Base-by-base conservation (phyloP, 2,329 filamentous ascomycete species). In the Fragosphaeria purpurea region DNA sequence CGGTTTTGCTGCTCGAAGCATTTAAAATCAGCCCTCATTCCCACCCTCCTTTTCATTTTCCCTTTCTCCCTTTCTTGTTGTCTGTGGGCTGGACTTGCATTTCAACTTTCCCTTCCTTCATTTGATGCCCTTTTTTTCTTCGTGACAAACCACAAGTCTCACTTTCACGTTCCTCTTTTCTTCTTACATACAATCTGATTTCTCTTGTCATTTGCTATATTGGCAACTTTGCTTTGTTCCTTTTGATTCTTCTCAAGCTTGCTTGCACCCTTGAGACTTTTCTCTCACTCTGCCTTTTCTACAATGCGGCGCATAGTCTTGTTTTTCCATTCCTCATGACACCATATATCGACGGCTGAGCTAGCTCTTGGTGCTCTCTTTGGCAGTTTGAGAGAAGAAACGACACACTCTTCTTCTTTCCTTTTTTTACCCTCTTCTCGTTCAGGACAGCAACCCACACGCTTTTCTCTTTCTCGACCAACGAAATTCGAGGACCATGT, bases 51-150 rank as follows among this genome's bases (percentile, higher is more conserved):
- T 45, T 40, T 47, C 22, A 22, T 22, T 22, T 22, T 22, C 22
- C 22, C 22, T 42, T 30, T 32, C 48, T 44, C 35, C 34, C n/a
- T 31, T 43, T 38, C 30, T 45, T 31, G 45, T 41, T 42, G 12
- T 22, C 45, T 39, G 54, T 55, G 55, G 50, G 55, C 53, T 52
- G 55, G 55, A 38, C 53, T 56, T 51, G 50, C 54, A 38, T 56
- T 22, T 22, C 43, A 39, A 51, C 9, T 4, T 53, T 43, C 41
- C 31, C n/a, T n/a, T 50, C 47, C 46, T 43, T 49, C 22, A 22
- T 22, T 22, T 22, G 22, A 22, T 22, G 22, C 22, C 22, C 22
- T 30, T 41, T 30, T 47, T 42, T 34, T 31, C 2, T 31, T 43
- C 9, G n/a, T 44, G 34, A 13, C 31, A 22, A 22, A 22, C 22